Percentiles rank a stretch among this genome's conserved stretches.
Evolutionary conservation across 768 basidiomycete genomes (phyloP).

Genomic region (Auricularia sp.): DNA sequence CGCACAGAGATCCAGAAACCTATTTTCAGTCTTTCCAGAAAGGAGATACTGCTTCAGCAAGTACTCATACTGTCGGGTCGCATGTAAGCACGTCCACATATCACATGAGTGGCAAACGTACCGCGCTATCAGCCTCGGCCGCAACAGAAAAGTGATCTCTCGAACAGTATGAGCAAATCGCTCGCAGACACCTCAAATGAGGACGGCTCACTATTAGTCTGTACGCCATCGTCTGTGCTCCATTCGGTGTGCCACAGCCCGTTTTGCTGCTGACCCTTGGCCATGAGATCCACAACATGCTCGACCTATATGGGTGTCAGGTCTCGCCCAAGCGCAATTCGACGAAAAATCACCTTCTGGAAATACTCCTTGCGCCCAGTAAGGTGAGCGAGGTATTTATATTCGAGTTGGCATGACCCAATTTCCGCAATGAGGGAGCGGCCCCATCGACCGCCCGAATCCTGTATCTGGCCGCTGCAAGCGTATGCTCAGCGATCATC

Average conservation of each 20-base stretch:
- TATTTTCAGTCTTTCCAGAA: conserved; percentile 49
- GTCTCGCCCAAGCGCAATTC: not conserved
- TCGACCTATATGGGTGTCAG: conserved; percentile 28
- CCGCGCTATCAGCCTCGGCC: conserved; percentile 54
- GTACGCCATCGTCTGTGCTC: conserved; percentile 38
- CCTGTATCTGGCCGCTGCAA: conserved; percentile 28
- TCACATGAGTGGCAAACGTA: not conserved
- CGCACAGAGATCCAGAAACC: conserved; percentile 59
- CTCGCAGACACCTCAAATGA: conserved; percentile 1
- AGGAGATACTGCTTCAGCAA: conserved; percentile 64
- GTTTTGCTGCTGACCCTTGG: conserved; percentile 31
- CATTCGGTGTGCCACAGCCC: conserved; percentile 55
- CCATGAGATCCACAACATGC: conserved; percentile 38
- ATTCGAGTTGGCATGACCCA: conserved; percentile 73
- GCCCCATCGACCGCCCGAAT: not conserved
- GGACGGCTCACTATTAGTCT: conserved; percentile 34
- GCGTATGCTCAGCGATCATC: conserved; percentile 20
- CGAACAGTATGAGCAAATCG: not conserved
- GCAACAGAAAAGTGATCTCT: conserved; percentile 42
- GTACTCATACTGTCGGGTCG: conserved; percentile 48
- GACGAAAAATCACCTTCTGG: conserved; percentile 34
- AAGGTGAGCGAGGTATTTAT: conserved; percentile 68
- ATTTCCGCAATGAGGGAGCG: conserved; percentile 49
- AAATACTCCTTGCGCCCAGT: conserved; percentile 60
- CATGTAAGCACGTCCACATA: not conserved